Evolutionary conservation across 177 flowering plant species (phyloP), one percentile per base, ranked within the genome.

Genomic region (Vitis hybrid): DNA sequence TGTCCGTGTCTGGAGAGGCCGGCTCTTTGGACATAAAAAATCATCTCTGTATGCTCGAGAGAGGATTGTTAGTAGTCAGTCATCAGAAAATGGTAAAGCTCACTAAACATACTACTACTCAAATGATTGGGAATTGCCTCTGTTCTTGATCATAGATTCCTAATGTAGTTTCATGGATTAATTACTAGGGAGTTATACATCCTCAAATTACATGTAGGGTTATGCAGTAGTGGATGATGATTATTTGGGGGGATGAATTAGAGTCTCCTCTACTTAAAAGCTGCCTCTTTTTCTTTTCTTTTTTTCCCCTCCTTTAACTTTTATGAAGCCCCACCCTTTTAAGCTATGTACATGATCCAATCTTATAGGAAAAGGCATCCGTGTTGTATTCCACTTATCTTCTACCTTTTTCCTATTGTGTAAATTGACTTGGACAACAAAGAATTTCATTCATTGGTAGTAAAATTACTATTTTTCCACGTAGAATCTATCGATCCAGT

Each of bases 191-290:
- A 29, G 29, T 26, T 49, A 6, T 39, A 1, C 1, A 7, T 26
- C 64, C 48, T 45, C 51, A 48, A n/a, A 53, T 15, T 31, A 64
- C 39, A 12, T 56, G 58, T 68, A 64, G 72, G 60, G 18, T 56
- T 62, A 56, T 56, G 49, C 13, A 31, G 51, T 48, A 51, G 39
- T 68, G 57, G 2, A 56, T 62, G 49, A 5, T 16, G 16, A 60
- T 62, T 48, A 51, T 49, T 52, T 55, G 65, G 16, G 67, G 18
- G 57, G 45, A 19, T 53, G 55, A 21, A 64, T 55, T 26, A 26
- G 11, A 50, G 19, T 39, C n/a, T 62, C 9, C 19, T 62, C 29
- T 12, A 19, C 64, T 39, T 62, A 62, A 62, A 14, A 31, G 50
- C 64, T 33, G 64, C 64, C 64, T 6, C 45, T 5, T 5, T 39